Base-by-base conservation (phyloP, 2,329 filamentous ascomycete species). In the Fonsecaea monophora region DNA sequence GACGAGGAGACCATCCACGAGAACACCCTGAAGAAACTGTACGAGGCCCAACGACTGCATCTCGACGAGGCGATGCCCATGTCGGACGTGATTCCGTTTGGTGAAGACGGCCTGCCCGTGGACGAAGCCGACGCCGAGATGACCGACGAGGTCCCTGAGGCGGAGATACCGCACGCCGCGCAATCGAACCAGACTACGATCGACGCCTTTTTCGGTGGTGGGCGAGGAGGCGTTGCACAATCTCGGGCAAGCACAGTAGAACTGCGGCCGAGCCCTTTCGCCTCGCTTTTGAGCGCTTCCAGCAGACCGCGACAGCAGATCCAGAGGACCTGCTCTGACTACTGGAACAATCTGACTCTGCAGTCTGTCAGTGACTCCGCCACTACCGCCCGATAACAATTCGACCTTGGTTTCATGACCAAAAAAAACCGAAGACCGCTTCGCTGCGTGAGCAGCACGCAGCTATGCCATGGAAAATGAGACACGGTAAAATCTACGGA, bases 1-100 rank as follows among this genome's bases (percentile, higher is more conserved):
- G 82, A 86, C 62, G 85, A 87, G 62, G 77, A 82, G 62, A 75
- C 79, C 15, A 81, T 89, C 53, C 69, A 71, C 60, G 68, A 72
- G 30, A 64, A 70, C 38, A 73, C 72, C 4, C 40, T 73, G 42
- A 66, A 56, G 48, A 71, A 70, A 55, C 66, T 73, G 13, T 73
- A 68, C 59, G 66, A 70, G 35, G 72, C 70, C 5, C 71, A 73
- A 48, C 62, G 67, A 15, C 57, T 69, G 34, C 69, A 69, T 48
- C 64, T 69, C 12, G 67, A 69, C 38, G 69, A 71, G 40, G 63
- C 65, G 8, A 57, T 70, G 60, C 60, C 58, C n/a, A 53, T 68
- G 35, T 66, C 63, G 35, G 65, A 66, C n/a, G 60, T 58, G 21
- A 53, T 68, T 5, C 1, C 38, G 13, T 35, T 60, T 12, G 64